Evolutionary conservation across 1,284 basidiomycete genomes (phyloP).

Genomic region (Leccinum griseonigrum): DNA sequence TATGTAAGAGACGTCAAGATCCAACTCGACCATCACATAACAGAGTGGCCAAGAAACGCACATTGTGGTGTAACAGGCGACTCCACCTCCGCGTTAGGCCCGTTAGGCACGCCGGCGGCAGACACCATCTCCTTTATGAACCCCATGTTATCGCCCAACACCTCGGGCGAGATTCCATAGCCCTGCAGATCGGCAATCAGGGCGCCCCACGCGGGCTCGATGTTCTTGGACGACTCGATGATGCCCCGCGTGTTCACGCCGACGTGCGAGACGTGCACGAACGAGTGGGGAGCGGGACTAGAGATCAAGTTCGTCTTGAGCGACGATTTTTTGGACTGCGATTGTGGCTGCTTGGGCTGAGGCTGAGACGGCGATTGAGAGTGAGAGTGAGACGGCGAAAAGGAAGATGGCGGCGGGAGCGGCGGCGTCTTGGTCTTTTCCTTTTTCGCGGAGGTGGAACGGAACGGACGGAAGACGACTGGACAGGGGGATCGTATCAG

Average conservation of each 20-base stretch:
- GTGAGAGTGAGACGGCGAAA: background rate
- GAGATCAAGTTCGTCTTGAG: constrained; percentile 65
- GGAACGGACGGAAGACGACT: constrained; percentile 31
- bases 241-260: constrained; percentile 67
- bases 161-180: constrained; percentile 52
- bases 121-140: constrained; percentile 67
- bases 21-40: background rate
- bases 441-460: constrained; percentile 22
- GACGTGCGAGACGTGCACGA: constrained; percentile 87
- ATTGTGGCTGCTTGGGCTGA: background rate
- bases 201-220: constrained; percentile 76
- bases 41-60: constrained; percentile 8
- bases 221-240: constrained; percentile 71
- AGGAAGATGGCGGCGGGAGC: background rate
- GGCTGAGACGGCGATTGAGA: background rate
- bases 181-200: constrained; percentile 63
- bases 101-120: constrained; percentile 26
- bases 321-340: constrained; percentile 32
- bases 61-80: constrained; percentile 4
- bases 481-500: constrained; percentile 1
- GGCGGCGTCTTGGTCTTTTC: constrained; percentile 19
- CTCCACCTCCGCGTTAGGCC: background rate
- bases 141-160: constrained; percentile 58
- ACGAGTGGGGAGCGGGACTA: constrained; percentile 69
- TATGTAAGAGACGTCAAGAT: constrained; percentile 3